Percentiles rank a stretch among this genome's conserved stretches.
phyloP scores from a whole-genome alignment of 306 rosid species.

The Castanea mollissima region DNA sequence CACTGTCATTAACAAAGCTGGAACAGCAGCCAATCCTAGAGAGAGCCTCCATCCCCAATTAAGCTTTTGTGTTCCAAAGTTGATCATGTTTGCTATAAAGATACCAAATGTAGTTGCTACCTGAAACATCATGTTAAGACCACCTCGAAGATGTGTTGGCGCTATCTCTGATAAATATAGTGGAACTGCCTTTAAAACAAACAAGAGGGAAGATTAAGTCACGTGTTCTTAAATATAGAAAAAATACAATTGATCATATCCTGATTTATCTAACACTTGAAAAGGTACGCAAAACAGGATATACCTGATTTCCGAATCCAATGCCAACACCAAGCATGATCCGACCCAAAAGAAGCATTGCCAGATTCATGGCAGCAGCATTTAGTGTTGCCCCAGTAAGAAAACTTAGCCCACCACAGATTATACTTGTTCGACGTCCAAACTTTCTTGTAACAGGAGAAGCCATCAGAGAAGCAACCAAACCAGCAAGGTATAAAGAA shows the following conservation, averaged over 20 bases:
- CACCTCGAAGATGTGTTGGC: slow-evolving; percentile 90
- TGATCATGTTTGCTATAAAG: slow-evolving; percentile 86
- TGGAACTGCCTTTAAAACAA: slow-evolving; percentile 74
- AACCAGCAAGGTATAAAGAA: slow-evolving; percentile 82
- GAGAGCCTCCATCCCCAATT: slow-evolving; percentile 96
- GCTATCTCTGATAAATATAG: slow-evolving; percentile 93
- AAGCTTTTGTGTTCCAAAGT: slow-evolving; percentile 77
- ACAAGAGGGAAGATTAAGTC: slow-evolving; percentile 18
- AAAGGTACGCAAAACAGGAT: background rate
- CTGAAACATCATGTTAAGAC: slow-evolving; percentile 92
- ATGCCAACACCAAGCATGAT: slow-evolving; percentile 95
- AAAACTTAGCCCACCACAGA: slow-evolving; percentile 73
- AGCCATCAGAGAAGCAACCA: slow-evolving; percentile 70
- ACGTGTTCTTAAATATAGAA: background rate
- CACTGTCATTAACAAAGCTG: slow-evolving; percentile 70
- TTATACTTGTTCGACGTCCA: slow-evolving; percentile 73
- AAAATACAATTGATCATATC: background rate
- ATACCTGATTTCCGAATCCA: slow-evolving; percentile 97
- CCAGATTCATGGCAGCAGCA: slow-evolving; percentile 61
- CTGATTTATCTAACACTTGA: background rate
- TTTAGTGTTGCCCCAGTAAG: slow-evolving; percentile 67
- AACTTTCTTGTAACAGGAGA: slow-evolving; percentile 73
- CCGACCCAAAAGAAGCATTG: slow-evolving; percentile 78
- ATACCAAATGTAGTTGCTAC: slow-evolving; percentile 87
- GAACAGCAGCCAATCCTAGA: slow-evolving; percentile 71